phyloP scores from a whole-genome alignment of 2,329 filamentous ascomycete genomes.

The Fusarium poae region DNA sequence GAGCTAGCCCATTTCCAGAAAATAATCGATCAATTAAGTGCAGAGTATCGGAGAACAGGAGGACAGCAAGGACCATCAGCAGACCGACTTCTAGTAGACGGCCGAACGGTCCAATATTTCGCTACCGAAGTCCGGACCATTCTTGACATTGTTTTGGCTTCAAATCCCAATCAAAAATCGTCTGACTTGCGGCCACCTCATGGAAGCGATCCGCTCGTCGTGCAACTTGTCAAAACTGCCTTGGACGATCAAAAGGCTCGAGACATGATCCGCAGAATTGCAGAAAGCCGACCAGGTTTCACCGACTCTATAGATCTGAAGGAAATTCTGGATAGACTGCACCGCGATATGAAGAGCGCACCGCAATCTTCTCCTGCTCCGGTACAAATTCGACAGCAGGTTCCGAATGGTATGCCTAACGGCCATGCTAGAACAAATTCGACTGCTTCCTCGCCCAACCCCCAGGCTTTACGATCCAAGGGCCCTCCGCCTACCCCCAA shows the following conservation, averaged over 20 bases:
- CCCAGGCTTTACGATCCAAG: conserved; percentile 71
- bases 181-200: conserved; percentile 65
- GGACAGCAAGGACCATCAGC: conserved; percentile 66
- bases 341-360: conserved; percentile 57
- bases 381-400: conserved; percentile 46
- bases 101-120: conserved; percentile 70
- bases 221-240: conserved; percentile 68
- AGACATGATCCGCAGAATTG: conserved; percentile 67
- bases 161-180: conserved; percentile 69
- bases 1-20: conserved; percentile 82
- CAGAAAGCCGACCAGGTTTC: conserved; percentile 63
- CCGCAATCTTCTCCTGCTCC: conserved; percentile 50
- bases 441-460: conserved; percentile 51
- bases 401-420: conserved; percentile 52
- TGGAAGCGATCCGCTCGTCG: conserved; percentile 68
- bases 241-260: conserved; percentile 65
- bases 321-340: conserved; percentile 63
- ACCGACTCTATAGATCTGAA: conserved; percentile 69
- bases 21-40: conserved; percentile 83
- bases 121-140: conserved; percentile 70
- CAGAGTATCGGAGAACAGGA: conserved; percentile 66
- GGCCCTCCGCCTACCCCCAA: conserved; percentile 67
- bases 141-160: conserved; percentile 69
- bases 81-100: conserved; percentile 67
- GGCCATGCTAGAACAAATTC: conserved; percentile 47